Evolutionary conservation across 2,329 filamentous ascomycete genomes (phyloP), one percentile per base, ranked within the genome.

Genomic region (Setomelanomma holmii): DNA sequence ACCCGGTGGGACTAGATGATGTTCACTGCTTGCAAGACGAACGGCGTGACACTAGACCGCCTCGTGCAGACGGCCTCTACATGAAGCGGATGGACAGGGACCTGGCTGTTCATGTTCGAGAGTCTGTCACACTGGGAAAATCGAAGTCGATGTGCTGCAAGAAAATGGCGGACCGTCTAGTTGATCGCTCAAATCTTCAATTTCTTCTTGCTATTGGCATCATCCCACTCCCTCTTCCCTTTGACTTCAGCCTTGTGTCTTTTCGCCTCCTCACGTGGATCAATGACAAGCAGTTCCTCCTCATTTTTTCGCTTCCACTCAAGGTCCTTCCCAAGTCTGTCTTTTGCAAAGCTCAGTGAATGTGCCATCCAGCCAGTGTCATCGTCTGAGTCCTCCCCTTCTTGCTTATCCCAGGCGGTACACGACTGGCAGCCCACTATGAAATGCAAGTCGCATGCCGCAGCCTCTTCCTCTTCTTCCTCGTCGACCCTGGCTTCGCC

Each of bases 351-450:
- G 40, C 84, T 90, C 30, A 99, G 80, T 8, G 86, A 82, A 73
- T 98, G 93, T 4, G 85, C 86, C 86, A 97, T 90, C 93, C 93
- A 98, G 6, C 86, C 87, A 42, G 84, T 81, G 45, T 81, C 79
- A 14, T 80, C 78, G 2, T 77, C 76, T 30, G 84, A 86, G 45
- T 87, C 85, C 27, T 81, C 82, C 34, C 84, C 79, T 47, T 85
- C 80, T 21, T 85, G 88, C 58, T 89, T 86, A 17, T 96, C 89
- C 91, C 93, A 96, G 0, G 88, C 85, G 52, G 85, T 86, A 74
- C 95, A 98, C 39, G 91, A 96, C 71, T 96, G 91, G 74, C 95
- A 99, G 66, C 96, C 90, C 42, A 89, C 90, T 58, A 99, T 96
- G 74, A 98, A 99, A 73, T 99, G 95, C 30, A 99, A 78, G 72